Base-by-base conservation (phyloP, 805 yeast species). In the Candida easanensis region DNA sequence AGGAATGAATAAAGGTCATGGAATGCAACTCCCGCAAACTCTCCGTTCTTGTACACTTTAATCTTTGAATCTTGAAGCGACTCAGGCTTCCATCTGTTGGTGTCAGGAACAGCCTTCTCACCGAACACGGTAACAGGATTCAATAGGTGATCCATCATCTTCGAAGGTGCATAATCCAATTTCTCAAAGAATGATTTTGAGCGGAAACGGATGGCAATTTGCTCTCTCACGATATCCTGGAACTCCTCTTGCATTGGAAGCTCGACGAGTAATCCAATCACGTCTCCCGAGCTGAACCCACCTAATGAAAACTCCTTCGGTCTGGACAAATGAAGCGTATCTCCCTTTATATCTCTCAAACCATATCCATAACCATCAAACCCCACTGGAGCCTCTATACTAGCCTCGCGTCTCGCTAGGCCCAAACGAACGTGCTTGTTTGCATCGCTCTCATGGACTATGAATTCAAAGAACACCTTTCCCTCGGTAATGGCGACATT, bases 311-410 rank as follows among this genome's bases (percentile, higher is more conserved):
- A 77, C 26, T 74, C 71, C 20, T 63, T 58, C 0, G 88, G 88
- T 38, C 90, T 73, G 45, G 91, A 82, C 34, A 84, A 64, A 50
- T 93, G 95, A 19, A 93, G 72, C 22, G 77, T 77, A 51, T 86
- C 85, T 2, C 95, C 90, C 6, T 74, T 71, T 28, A 75, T 73
- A 64, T 91, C 97, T 46, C 97, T 72, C 3, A 93, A 57, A 2
- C 96, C 97, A 62, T 93, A 91, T 0, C 97, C 91, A 65, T 89
- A 93, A 0, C 89, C 91, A 63, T 93, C 98, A 56, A 79, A 88
- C 3, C 99, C 99, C 5, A 90, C 93, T 0, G 99, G 98, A 0
- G 95, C 96, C 53, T 91, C 97, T 34, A 90, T 64, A 38, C 88
- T 78, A 2, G 96, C 93, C 57, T 91, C 98, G 48, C 88, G 74